Evolutionary conservation across 2,329 filamentous ascomycete species (phyloP).

Genomic region (Ceratocystis cacaofunesta): DNA sequence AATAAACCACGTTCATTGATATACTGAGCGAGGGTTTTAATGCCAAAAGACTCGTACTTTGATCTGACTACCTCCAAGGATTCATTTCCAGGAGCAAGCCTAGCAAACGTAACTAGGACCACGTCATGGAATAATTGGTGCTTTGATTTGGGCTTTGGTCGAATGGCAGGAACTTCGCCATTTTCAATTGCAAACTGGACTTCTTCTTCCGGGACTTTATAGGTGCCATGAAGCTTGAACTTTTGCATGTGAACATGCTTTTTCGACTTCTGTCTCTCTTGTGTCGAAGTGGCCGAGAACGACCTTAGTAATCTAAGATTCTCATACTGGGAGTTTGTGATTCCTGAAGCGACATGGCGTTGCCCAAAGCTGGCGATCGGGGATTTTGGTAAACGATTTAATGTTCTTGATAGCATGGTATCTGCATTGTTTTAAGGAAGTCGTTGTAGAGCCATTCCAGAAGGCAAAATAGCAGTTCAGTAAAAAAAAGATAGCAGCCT

Average conservation of each 20-base stretch:
- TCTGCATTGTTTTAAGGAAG: not conserved
- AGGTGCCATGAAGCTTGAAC: slow-evolving; percentile 9
- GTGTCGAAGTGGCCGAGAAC: slow-evolving; percentile 2
- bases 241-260: slow-evolving; percentile 1
- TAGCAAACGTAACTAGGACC: slow-evolving; percentile 13
- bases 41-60: slow-evolving; percentile 19
- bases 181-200: slow-evolving; percentile 9
- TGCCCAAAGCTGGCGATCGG: not conserved
- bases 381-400: slow-evolving; percentile 6
- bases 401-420: slow-evolving; percentile 8
- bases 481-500: slow-evolving; percentile 1
- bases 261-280: not conserved
- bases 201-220: slow-evolving; percentile 1
- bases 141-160: slow-evolving; percentile 10
- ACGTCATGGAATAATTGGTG: slow-evolving; percentile 17
- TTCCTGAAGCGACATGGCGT: not conserved
- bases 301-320: not conserved
- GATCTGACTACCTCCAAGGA: slow-evolving; percentile 16
- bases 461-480: not conserved
- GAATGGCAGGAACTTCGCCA: slow-evolving; percentile 9
- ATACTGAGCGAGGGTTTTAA: slow-evolving; percentile 27
- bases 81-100: slow-evolving; percentile 12
- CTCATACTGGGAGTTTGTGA: not conserved
- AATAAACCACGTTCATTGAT: slow-evolving; percentile 33
- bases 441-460: not conserved